phyloP scores from a whole-genome alignment of 805 yeast species.

The Candida loeiensis region DNA sequence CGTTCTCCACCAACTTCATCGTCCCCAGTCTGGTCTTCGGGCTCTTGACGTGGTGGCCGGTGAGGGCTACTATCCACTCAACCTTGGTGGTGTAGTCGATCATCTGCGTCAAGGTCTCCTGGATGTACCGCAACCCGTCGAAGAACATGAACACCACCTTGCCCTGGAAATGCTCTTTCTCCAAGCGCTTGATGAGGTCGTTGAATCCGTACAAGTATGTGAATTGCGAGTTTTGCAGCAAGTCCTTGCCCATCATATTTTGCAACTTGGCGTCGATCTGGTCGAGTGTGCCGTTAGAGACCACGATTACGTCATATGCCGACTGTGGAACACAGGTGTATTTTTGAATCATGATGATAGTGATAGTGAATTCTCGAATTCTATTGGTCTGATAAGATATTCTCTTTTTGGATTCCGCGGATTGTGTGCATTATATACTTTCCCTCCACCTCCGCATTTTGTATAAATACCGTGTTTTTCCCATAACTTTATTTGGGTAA shows the following conservation, averaged over 20 bases:
- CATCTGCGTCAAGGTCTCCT: slow-evolving; percentile 26
- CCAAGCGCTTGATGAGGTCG: slow-evolving; percentile 18
- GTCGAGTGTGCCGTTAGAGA: slow-evolving; percentile 31
- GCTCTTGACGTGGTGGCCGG: neutral
- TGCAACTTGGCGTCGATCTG: slow-evolving; percentile 26
- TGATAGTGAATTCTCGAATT: slow-evolving; percentile 10
- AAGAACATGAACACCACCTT: slow-evolving; percentile 37
- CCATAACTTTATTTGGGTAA: too few relatives aligned
- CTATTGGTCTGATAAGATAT: slow-evolving; percentile 24
- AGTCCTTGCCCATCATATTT: slow-evolving; percentile 15
- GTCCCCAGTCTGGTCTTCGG: slow-evolving; percentile 1
- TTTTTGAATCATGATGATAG: slow-evolving; percentile 29
- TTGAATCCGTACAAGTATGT: slow-evolving; percentile 25
- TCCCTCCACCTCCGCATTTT: slow-evolving; percentile 3
- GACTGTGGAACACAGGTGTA: slow-evolving; percentile 30
- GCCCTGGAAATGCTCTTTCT: slow-evolving; percentile 19
- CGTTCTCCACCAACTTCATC: slow-evolving; percentile 18
- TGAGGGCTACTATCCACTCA: slow-evolving; percentile 6
- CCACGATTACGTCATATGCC: slow-evolving; percentile 32
- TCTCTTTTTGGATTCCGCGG: too few relatives aligned
- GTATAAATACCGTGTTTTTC: slow-evolving; percentile 5
- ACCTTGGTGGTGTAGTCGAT: slow-evolving; percentile 24
- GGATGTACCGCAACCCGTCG: slow-evolving; percentile 31
- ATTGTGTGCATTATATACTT: too few relatives aligned
- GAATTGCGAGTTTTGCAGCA: slow-evolving; percentile 20